Evolutionary conservation across 768 basidiomycete genomes (phyloP).

Genomic region (Termitomyces sp.): DNA sequence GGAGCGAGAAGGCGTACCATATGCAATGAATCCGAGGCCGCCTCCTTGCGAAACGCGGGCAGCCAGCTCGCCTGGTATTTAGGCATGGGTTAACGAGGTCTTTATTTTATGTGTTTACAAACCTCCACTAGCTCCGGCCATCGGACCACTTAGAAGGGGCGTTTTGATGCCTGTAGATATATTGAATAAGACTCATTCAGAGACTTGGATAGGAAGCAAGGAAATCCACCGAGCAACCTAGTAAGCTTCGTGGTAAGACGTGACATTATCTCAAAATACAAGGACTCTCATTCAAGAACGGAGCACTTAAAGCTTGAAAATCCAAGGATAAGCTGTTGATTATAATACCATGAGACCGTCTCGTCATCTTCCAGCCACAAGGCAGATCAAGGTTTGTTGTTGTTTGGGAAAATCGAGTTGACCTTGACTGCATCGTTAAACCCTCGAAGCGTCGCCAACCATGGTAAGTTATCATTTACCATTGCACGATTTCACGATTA

Average conservation of each 20-base stretch:
- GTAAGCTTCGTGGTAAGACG: slow-evolving; percentile 40
- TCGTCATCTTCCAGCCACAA: not conserved
- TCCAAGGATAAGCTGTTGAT: not conserved
- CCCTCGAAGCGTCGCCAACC: slow-evolving; percentile 31
- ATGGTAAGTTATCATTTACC: slow-evolving; percentile 39
- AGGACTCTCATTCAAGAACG: not conserved
- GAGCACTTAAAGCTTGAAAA: not conserved
- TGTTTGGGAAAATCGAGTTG: slow-evolving; percentile 19
- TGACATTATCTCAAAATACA: slow-evolving; percentile 12
- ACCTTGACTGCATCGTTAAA: slow-evolving; percentile 11
- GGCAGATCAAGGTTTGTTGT: slow-evolving; percentile 15
- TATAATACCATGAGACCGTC: not conserved
- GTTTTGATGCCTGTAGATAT: slow-evolving; percentile 40
- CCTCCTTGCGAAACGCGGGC: slow-evolving; percentile 62
- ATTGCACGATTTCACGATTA: not conserved
- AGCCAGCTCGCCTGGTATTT: slow-evolving; percentile 41
- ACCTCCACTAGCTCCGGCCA: slow-evolving; percentile 70
- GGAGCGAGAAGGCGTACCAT: slow-evolving; percentile 33
- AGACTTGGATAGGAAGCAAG: not conserved
- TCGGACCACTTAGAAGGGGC: slow-evolving; percentile 62
- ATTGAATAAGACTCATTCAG: not conserved
- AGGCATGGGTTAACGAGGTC: not conserved
- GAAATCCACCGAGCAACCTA: slow-evolving; percentile 41
- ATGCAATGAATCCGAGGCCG: slow-evolving; percentile 72
- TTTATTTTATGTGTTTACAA: slow-evolving; percentile 12